Base-by-base conservation (phyloP, 768 basidiomycete species). In the Collybia mongolica region DNA sequence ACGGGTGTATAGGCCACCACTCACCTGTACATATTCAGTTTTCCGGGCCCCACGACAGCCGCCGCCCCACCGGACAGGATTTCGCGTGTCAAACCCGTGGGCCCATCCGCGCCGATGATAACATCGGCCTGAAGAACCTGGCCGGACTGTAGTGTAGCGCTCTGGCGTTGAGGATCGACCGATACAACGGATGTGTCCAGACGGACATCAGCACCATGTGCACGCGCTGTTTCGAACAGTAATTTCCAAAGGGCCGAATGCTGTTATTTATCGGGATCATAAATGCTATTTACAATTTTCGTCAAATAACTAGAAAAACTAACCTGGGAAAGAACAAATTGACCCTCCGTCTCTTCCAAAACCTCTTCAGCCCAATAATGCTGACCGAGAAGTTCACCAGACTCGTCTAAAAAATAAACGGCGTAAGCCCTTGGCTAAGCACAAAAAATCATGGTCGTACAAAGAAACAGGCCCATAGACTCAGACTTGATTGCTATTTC, bases 81-180 rank as follows among this genome's bases (percentile, higher is more conserved):
- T 2, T 66, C 57, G 32, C 71, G 57, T 6, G 72, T 64, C 24
- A 76, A 19, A 18, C 81, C 79, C 4, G 58, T 54, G 20, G 59
- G 54, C 2, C 83, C 83, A 54, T 84, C 83, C 1, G 83, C 81
- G 12, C 82, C 82, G 44, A 84, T 64, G 49, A 84, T 70, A 19
- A 83, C 69, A 58, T 84, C 75, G 15, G 74, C 79, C 4, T 51
- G 61, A 11, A 82, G 45, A 9, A 61, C 66, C 32, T 73, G 64
- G 2, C 82, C 81, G 8, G 65, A 68, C 8, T 65, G 65, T 3
- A 74, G 54, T 0, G 59, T 70, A 6, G 75, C 72, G 36, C 55
- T 61, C 23, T 63, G 61, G 26, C 49, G 52, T 18, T 61, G 45
- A 14, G 62, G 43, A 42, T 73, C 65, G 19, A 72, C 52, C 1